Conservation (phyloP, 208 protist species). For the Sergeia podlipaevii region DNA sequence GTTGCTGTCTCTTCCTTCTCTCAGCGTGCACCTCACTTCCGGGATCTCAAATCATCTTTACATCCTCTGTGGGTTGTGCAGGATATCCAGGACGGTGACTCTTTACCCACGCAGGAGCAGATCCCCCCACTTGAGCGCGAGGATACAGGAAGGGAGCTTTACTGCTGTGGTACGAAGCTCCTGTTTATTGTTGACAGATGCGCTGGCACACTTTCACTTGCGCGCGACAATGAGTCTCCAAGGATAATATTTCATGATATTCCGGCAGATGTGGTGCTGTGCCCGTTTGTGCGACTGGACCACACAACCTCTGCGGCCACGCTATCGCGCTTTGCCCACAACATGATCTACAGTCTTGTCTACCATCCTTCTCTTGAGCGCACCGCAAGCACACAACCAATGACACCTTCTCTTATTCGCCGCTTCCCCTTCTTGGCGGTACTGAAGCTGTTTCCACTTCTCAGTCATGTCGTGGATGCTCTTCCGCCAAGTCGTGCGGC, state of each 20-base stretch:
- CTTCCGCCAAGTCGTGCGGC: constrained; percentile 42
- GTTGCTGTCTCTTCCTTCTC: constrained; percentile 55
- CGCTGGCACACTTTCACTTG: constrained; percentile 67
- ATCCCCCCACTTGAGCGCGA: constrained; percentile 44
- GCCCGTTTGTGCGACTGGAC: constrained; percentile 88
- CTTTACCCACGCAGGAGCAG: constrained; percentile 60
- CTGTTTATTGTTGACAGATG: constrained; percentile 80
- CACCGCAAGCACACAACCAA: constrained; percentile 38
- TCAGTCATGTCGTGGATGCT: constrained; percentile 34
- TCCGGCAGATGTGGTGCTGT: constrained; percentile 38
- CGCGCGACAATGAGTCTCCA: constrained; percentile 70
- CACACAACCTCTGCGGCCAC: constrained; percentile 72
- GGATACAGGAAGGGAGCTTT: constrained; percentile 31
- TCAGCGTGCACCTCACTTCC: constrained; percentile 48
- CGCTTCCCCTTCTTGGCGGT: constrained; percentile 62
- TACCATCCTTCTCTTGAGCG: constrained; percentile 36
- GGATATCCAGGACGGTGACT: constrained; percentile 84
- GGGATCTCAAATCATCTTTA: constrained; percentile 34
- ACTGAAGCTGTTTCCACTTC: constrained; percentile 43
- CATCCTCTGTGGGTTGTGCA: constrained; percentile 82
- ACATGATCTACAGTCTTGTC: constrained; percentile 23
- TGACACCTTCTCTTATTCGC: constrained; percentile 67
- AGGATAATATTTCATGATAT: constrained; percentile 76
- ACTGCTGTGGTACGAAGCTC: constrained; percentile 65
- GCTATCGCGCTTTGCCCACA: constrained; percentile 48